These are phyloP conservation scores for Aspergillus ruber DNA, from an alignment of 2,329 filamentous ascomycete genomes.

Conservation along the genomic window DNA sequence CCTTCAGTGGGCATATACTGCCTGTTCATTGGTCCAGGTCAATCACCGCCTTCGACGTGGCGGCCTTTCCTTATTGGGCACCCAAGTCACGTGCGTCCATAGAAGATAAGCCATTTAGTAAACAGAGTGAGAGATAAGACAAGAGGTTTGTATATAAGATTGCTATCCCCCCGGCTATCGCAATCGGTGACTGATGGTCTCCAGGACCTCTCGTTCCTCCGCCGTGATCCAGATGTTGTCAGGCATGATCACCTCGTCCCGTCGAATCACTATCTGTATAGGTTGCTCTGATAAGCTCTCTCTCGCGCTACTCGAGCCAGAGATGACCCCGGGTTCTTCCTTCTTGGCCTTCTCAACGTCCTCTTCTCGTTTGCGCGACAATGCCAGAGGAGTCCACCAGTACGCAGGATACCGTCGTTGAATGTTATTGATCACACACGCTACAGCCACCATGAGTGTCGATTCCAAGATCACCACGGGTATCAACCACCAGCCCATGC, in stretches of 20 bases:
- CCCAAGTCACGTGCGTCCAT: slow-evolving; percentile 10
- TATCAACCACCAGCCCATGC: slow-evolving; percentile 63
- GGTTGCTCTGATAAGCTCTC: slow-evolving; percentile 17
- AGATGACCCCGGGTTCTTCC: slow-evolving; percentile 11
- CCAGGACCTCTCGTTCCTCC: slow-evolving; percentile 26
- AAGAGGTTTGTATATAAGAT: not conserved
- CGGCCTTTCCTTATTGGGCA: slow-evolving; percentile 17
- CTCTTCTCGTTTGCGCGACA: slow-evolving; percentile 7
- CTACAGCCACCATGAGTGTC: slow-evolving; percentile 55
- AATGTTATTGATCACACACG: slow-evolving; percentile 63
- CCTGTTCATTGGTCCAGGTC: slow-evolving; percentile 18
- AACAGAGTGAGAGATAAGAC: not conserved
- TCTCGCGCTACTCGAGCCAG: slow-evolving; percentile 10
- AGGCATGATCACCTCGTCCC: slow-evolving; percentile 25
- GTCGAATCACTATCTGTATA: slow-evolving; percentile 23
- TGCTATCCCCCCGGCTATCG: slow-evolving; percentile 6
- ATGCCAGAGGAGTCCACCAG: slow-evolving; percentile 50
- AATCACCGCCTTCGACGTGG: slow-evolving; percentile 22
- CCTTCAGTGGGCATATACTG: slow-evolving; percentile 17
- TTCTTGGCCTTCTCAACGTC: slow-evolving; percentile 15
- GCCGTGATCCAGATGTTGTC: slow-evolving; percentile 27
- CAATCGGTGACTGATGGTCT: slow-evolving; percentile 29
- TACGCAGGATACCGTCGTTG: slow-evolving; percentile 61
- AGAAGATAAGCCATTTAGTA: not conserved
- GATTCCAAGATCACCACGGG: slow-evolving; percentile 57